Conservation (phyloP, 345 rosid genomes). For the Cardamine chenopodiifolia region DNA sequence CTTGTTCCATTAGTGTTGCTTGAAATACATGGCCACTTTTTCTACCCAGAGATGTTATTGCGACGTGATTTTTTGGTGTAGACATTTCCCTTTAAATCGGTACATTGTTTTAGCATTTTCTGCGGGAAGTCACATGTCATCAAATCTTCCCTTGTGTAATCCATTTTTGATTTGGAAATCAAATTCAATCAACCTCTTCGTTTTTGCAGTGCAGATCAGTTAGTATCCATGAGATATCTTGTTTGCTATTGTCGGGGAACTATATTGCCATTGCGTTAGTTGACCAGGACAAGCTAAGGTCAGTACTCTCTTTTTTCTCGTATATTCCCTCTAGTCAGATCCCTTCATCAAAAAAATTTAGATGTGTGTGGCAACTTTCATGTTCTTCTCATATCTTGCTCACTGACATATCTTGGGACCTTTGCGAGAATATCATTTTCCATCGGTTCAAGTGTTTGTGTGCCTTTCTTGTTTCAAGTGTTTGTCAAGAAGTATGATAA, state of each 20-base stretch:
- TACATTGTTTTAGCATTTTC: constrained; percentile 2
- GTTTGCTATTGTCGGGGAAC: constrained; percentile 73
- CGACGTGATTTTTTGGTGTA: background rate
- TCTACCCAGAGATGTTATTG: background rate
- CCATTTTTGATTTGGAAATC: constrained; percentile 24
- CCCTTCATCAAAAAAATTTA: constrained; percentile 46
- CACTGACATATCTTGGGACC: background rate
- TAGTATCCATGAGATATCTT: constrained; percentile 64
- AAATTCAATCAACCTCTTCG: constrained; percentile 44
- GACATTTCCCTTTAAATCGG: background rate
- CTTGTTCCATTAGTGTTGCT: constrained; percentile 8
- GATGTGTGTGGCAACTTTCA: constrained; percentile 26
- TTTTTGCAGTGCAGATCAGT: constrained; percentile 90
- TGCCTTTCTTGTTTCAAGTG: constrained; percentile 1
- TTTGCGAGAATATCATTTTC: background rate
- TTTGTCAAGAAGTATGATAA: constrained; percentile 5
- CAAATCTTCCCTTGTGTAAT: constrained; percentile 6
- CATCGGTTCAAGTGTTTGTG: background rate
- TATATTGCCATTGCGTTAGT: constrained; percentile 88
- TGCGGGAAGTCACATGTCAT: constrained; percentile 16
- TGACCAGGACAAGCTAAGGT: constrained; percentile 89
- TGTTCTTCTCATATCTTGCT: constrained; percentile 6
- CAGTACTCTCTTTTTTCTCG: constrained; percentile 2
- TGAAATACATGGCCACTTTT: constrained; percentile 11
- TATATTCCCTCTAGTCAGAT: constrained; percentile 16